These are phyloP conservation scores for Paecilomyces formosus DNA, from an alignment of 2,329 filamentous ascomycete genomes.

Conservation along the genomic window DNA sequence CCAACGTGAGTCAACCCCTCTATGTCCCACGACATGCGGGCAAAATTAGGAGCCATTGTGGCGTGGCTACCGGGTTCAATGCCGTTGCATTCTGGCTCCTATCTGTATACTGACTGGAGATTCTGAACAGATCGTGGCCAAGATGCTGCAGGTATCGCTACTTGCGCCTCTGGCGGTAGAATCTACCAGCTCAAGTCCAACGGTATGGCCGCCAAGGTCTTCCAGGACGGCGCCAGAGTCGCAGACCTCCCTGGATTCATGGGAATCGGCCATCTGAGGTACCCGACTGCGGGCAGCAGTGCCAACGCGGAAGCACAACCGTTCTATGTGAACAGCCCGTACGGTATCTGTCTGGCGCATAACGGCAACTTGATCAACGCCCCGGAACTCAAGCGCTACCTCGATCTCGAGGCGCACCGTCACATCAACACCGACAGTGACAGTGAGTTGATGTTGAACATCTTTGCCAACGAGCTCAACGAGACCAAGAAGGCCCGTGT, in stretches of 20 bases:
- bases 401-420: slow-evolving; percentile 71
- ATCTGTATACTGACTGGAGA: slow-evolving; percentile 19
- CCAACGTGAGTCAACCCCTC: slow-evolving; percentile 41
- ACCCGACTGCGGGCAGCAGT: slow-evolving; percentile 81
- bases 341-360: slow-evolving; percentile 72
- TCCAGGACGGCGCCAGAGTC: slow-evolving; percentile 68
- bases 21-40: background rate
- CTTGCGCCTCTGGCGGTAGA: slow-evolving; percentile 64
- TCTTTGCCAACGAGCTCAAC: slow-evolving; percentile 76
- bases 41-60: background rate
- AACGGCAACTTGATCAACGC: slow-evolving; percentile 88
- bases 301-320: slow-evolving; percentile 82
- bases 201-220: slow-evolving; percentile 79
- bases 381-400: slow-evolving; percentile 58
- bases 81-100: slow-evolving; percentile 15
- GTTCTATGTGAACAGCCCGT: slow-evolving; percentile 84
- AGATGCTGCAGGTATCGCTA: slow-evolving; percentile 81
- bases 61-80: slow-evolving; percentile 1
- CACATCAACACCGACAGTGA: slow-evolving; percentile 90
- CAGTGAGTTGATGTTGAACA: slow-evolving; percentile 79
- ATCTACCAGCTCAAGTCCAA: slow-evolving; percentile 88
- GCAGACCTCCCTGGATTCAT: slow-evolving; percentile 74
- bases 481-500: slow-evolving; percentile 75
- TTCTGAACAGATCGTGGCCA: slow-evolving; percentile 58
- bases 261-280: slow-evolving; percentile 79